phyloP scores from a whole-genome alignment of 176 grass and related monocot species.

The Oryza punctata region DNA sequence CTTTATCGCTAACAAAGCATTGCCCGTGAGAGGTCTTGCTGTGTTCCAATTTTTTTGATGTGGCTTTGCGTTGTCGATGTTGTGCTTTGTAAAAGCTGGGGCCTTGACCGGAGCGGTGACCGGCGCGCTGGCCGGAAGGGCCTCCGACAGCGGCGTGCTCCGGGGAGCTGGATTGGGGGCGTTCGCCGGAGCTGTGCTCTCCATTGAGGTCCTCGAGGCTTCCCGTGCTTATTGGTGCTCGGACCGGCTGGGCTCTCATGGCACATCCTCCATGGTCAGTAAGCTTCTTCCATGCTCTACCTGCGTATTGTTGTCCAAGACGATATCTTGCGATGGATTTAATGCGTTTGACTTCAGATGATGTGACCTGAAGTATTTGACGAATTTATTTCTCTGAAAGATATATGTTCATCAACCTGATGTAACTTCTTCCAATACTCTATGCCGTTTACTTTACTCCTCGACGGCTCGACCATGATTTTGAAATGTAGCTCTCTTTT shows the following conservation, averaged over 20 bases:
- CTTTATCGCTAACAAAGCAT: background rate
- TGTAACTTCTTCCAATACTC: too few relatives aligned
- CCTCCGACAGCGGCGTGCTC: constrained; percentile 65
- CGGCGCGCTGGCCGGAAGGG: constrained; percentile 64
- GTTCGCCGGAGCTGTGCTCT: constrained; percentile 71
- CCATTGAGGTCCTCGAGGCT: constrained; percentile 74
- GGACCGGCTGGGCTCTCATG: constrained; percentile 38
- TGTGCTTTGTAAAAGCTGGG: constrained; percentile 42
- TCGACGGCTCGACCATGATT: background rate
- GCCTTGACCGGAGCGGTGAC: constrained; percentile 70
- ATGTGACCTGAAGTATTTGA: too few relatives aligned
- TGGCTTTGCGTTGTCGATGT: constrained; percentile 1
- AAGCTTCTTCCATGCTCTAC: constrained; percentile 21
- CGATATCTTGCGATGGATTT: too few relatives aligned
- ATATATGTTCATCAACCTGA: too few relatives aligned
- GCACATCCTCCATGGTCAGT: constrained; percentile 76
- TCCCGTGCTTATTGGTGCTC: constrained; percentile 79
- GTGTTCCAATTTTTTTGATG: constrained; percentile 6
- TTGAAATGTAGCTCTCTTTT: background rate
- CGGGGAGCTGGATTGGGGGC: constrained; percentile 68
- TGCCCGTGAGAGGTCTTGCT: background rate
- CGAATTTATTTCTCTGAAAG: too few relatives aligned
- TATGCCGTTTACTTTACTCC: background rate
- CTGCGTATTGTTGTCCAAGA: too few relatives aligned
- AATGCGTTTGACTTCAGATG: too few relatives aligned